A percentile compares a stretch with the other conserved stretches of the same genome.
Evolutionary conservation across 2,329 filamentous ascomycete genomes (phyloP).

Genomic region (Endothia cerciana): DNA sequence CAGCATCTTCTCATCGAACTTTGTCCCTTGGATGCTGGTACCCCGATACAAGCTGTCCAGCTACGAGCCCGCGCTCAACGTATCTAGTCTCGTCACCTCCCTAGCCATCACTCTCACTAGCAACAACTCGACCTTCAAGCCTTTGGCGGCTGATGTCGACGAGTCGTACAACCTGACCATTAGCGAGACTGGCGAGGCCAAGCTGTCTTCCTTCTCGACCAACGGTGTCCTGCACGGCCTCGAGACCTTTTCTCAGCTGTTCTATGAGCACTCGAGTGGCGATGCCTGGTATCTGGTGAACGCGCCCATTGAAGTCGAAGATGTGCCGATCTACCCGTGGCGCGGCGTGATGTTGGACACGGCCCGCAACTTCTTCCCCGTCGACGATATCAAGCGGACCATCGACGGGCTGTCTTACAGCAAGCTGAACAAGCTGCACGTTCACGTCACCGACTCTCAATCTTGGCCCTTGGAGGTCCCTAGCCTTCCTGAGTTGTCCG

Average conservation of each 20-base stretch:
- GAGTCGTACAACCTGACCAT: conserved; percentile 76
- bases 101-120: conserved; percentile 66
- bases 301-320: conserved; percentile 73
- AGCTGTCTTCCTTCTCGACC: conserved; percentile 67
- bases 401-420: conserved; percentile 79
- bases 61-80: conserved; percentile 63
- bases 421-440: conserved; percentile 82
- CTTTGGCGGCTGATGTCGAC: conserved; percentile 63
- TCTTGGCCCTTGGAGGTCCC: conserved; percentile 86
- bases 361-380: conserved; percentile 70
- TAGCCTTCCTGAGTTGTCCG: conserved; percentile 70
- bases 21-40: conserved; percentile 80
- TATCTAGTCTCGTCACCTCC: conserved; percentile 54
- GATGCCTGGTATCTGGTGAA: conserved; percentile 66
- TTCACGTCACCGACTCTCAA: conserved; percentile 82
- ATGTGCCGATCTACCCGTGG: conserved; percentile 74
- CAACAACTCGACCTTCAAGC: conserved; percentile 62
- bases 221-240: conserved; percentile 74
- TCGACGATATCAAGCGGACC: conserved; percentile 70
- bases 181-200: conserved; percentile 59
- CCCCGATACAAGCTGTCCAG: conserved; percentile 58
- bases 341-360: conserved; percentile 82
- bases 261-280: conserved; percentile 69
- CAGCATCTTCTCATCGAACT: conserved; percentile 68
- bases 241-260: conserved; percentile 78